Evolutionary conservation across 345 rosid species (phyloP).

Genomic region (Hibiscus tridactylites): DNA sequence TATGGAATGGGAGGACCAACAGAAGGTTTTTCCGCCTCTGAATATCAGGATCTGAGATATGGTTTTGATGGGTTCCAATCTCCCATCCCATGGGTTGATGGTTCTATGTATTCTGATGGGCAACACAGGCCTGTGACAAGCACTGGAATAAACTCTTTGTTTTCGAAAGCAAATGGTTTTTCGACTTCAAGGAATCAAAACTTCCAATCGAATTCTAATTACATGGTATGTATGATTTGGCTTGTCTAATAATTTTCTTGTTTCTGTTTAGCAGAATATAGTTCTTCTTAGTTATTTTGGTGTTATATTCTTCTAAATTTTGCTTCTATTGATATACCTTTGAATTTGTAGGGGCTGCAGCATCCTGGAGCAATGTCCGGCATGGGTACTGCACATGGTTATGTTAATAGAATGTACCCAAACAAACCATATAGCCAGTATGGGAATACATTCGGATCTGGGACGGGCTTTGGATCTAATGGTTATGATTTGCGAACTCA

Average conservation of each 20-base stretch:
- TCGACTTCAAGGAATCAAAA: slow-evolving; percentile 58
- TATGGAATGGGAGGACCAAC: slow-evolving; percentile 48
- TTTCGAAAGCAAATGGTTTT: slow-evolving; percentile 37
- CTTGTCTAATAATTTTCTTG: neutral
- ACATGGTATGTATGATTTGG: slow-evolving; percentile 31
- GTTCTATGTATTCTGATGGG: slow-evolving; percentile 43
- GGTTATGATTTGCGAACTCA: slow-evolving; percentile 63
- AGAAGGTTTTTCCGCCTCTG: slow-evolving; percentile 39
- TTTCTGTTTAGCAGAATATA: neutral
- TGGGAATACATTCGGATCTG: slow-evolving; percentile 54
- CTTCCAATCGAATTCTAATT: slow-evolving; percentile 50
- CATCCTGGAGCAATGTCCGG: slow-evolving; percentile 47
- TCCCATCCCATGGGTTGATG: slow-evolving; percentile 45
- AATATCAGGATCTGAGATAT: slow-evolving; percentile 60
- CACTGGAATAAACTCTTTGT: slow-evolving; percentile 36
- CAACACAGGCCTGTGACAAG: slow-evolving; percentile 40
- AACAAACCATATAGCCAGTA: slow-evolving; percentile 63
- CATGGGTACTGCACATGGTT: slow-evolving; percentile 46
- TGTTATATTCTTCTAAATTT: neutral
- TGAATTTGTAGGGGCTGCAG: slow-evolving; percentile 42
- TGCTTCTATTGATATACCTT: neutral
- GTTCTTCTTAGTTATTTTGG: neutral
- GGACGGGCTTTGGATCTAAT: slow-evolving; percentile 57
- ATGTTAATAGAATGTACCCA: slow-evolving; percentile 52
- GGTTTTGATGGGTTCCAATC: slow-evolving; percentile 46